Evolutionary conservation across 2,329 filamentous ascomycete genomes (phyloP), one percentile per base, ranked within the genome.

Genomic region (Annulohypoxylon truncatum): DNA sequence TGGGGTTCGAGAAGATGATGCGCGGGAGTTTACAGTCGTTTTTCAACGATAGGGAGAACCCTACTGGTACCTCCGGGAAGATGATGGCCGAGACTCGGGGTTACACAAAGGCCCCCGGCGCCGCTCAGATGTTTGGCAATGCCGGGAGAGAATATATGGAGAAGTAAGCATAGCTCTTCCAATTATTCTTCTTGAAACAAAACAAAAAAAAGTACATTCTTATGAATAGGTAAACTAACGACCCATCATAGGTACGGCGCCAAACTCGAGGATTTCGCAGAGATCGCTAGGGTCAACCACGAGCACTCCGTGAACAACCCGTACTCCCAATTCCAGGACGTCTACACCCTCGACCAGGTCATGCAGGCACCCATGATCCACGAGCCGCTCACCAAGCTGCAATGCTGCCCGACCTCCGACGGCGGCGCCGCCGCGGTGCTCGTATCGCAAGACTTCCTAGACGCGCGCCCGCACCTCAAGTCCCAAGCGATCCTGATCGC

Each of bases 1-100:
- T 98, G 18, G 96, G 95, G 3, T 98, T 98, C 74, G 96, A 98
- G 85, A 97, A 97, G 88, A 98, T 98, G 95, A 94, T 91, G 82
- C 90, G 92, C 0, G 95, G 95, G n/a, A 92, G 89, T 72, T 83
- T 98, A 71, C 90, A 94, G 82, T 87, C 83, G 61, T 90, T 92
- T 82, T 98, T 92, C 82, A 90, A 94, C 72, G 95, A 98, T 78
- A 87, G 95, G 24, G 87, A 90, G 72, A 94, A 91, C 76, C 94
- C 95, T 2, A 91, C 88, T 0, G 90, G 89, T 38, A 92, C 91
- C 3, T 87, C 90, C 0, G 83, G 83, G 48, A 83, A 86, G 77
- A 94, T 97, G 87, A 95, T 97, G 92, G 88, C 86, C 60, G 89
- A 89, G 75, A 97, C 94, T 0, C 83, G 93, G 54, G 94, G 94